Conservation (phyloP, 768 basidiomycete genomes). For the Clathrus columnatus region DNA sequence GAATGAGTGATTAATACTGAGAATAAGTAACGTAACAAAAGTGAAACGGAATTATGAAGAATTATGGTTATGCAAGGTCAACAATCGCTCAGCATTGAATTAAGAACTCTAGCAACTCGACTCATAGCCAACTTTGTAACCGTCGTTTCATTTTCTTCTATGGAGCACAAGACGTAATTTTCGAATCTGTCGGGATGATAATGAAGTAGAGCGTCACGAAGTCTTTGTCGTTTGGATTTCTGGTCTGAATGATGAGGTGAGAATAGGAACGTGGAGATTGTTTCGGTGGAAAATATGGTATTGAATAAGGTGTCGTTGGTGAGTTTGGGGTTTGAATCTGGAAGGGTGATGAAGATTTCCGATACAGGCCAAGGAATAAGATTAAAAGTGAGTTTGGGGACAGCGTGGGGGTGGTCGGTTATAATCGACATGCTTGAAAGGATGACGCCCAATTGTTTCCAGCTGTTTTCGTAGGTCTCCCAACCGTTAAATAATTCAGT, state of each 20-base stretch:
- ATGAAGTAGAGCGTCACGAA: conserved; percentile 1
- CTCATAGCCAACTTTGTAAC: not conserved
- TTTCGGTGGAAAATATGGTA: not conserved
- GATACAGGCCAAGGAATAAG: not conserved
- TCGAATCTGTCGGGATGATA: conserved; percentile 10
- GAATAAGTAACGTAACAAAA: not conserved
- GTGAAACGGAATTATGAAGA: not conserved
- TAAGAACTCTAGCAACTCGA: not conserved
- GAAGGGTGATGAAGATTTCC: not conserved
- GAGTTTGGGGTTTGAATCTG: not conserved
- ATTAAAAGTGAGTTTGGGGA: not conserved
- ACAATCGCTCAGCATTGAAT: not conserved
- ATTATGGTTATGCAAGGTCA: not conserved
- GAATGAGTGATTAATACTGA: too few relatives aligned
- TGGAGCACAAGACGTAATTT: not conserved
- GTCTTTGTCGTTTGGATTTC: not conserved
- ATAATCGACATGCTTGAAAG: not conserved
- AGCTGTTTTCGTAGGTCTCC: not conserved
- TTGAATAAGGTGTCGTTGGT: not conserved
- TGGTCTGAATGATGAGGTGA: not conserved
- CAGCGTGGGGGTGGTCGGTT: not conserved
- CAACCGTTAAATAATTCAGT: not conserved
- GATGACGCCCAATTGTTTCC: not conserved
- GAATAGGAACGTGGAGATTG: not conserved
- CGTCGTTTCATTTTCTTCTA: not conserved